Percentiles rank a stretch among this genome's conserved stretches.
Conservation (phyloP, 441 rosid species). For the Populus tomentosa region DNA sequence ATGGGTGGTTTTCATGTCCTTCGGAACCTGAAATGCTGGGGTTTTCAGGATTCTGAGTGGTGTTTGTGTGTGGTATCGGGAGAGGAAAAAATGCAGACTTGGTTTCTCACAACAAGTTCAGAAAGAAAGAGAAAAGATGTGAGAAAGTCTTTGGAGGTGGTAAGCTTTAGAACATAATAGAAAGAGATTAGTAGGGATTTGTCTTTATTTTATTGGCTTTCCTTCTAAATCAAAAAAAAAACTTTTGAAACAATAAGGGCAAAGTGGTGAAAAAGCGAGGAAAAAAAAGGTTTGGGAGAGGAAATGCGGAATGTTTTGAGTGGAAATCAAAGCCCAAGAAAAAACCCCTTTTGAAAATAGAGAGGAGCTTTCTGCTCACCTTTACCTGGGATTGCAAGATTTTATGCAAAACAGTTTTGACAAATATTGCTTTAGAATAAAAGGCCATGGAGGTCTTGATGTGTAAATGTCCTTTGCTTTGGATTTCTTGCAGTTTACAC, state of each 20-base stretch:
- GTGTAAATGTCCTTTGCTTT: not conserved
- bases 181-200: not conserved
- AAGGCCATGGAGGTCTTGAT: not conserved
- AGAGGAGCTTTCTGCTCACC: not conserved
- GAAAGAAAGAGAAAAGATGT: not conserved
- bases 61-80: not conserved
- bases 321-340: slow-evolving; percentile 1
- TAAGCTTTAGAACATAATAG: not conserved
- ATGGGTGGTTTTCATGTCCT: not conserved
- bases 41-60: not conserved
- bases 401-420: not conserved
- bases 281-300: not conserved
- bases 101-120: not conserved
- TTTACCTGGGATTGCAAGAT: not conserved
- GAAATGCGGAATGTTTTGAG: not conserved
- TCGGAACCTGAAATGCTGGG: slow-evolving; percentile 3
- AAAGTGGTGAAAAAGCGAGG: not conserved
- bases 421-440: not conserved
- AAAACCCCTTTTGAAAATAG: slow-evolving; percentile 1
- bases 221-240: not conserved
- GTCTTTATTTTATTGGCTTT: not conserved
- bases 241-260: not conserved
- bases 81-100: not conserved
- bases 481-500: not conserved
- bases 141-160: not conserved